Conservation (phyloP, 2,329 filamentous ascomycete genomes). For the Didymella lethalis region DNA sequence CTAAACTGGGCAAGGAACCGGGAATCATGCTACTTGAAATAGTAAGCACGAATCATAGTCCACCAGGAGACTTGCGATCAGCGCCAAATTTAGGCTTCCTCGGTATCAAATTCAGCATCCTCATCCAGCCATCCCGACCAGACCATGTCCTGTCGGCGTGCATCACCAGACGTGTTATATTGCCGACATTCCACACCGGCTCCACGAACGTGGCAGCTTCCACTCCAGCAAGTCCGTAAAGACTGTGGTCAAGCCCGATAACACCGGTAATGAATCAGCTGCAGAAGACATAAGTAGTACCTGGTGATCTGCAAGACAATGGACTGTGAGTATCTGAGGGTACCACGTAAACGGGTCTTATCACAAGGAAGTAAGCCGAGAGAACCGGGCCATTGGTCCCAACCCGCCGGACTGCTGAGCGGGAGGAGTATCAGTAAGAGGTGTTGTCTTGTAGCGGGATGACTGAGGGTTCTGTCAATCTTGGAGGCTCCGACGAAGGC, state of each 20-base stretch:
- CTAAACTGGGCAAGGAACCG: constrained; percentile 5
- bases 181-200: constrained; percentile 14
- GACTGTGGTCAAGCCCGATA: constrained; percentile 17
- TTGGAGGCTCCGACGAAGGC: neutral
- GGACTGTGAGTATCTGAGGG: constrained; percentile 2
- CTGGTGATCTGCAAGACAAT: constrained; percentile 9
- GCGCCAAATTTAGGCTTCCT: constrained; percentile 1
- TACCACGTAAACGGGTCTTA: constrained; percentile 21
- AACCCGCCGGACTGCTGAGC: constrained; percentile 14
- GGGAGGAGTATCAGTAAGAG: constrained; percentile 15
- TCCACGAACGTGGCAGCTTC: constrained; percentile 25
- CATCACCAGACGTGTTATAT: constrained; percentile 22
- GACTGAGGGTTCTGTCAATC: neutral
- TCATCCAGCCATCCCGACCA: constrained; percentile 23
- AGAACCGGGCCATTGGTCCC: constrained; percentile 13
- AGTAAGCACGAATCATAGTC: neutral
- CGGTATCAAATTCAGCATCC: constrained; percentile 14
- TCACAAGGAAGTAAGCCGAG: constrained; percentile 11
- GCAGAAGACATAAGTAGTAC: constrained; percentile 21
- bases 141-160: constrained; percentile 23
- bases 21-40: neutral
- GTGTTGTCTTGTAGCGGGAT: neutral
- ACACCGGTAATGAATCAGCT: constrained; percentile 24
- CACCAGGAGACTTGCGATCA: neutral
- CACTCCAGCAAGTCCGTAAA: constrained; percentile 18